These are phyloP conservation scores for Dendryphion nanum DNA, from an alignment of 2,329 filamentous ascomycete species.

Conservation along the genomic window DNA sequence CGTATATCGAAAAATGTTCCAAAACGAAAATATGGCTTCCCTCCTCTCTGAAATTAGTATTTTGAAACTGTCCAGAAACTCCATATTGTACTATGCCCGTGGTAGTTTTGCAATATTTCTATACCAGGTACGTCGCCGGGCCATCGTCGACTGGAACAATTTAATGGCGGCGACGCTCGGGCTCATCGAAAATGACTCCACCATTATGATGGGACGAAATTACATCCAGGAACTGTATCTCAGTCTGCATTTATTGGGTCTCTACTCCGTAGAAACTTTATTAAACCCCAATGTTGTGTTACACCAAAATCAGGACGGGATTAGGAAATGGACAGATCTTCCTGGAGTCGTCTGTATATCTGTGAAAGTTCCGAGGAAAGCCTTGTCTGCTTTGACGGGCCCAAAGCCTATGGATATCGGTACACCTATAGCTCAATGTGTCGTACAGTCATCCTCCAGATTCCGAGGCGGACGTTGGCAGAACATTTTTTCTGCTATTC, in stretches of 20 bases:
- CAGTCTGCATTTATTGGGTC: neutral
- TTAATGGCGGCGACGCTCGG: neutral
- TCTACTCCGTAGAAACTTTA: neutral
- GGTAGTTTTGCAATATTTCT: neutral
- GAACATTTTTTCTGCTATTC: conserved; percentile 5
- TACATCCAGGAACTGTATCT: neutral
- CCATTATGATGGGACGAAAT: neutral
- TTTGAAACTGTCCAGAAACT: neutral
- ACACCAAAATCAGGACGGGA: no score
- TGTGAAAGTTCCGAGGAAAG: neutral
- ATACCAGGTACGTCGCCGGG: neutral
- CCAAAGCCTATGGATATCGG: neutral
- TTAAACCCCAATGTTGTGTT: no score
- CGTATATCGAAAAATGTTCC: neutral
- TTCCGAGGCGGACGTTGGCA: no score
- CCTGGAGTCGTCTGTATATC: neutral
- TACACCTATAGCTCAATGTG: neutral
- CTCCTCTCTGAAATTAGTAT: neutral
- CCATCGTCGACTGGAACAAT: neutral
- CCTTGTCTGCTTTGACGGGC: neutral
- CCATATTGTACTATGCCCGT: neutral
- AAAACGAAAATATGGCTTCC: neutral
- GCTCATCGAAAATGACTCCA: neutral
- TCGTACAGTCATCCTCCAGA: neutral
- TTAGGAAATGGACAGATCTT: no score